Evolutionary conservation across 2,329 filamentous ascomycete species (phyloP).

Genomic region (Clarireedia monteithiana): DNA sequence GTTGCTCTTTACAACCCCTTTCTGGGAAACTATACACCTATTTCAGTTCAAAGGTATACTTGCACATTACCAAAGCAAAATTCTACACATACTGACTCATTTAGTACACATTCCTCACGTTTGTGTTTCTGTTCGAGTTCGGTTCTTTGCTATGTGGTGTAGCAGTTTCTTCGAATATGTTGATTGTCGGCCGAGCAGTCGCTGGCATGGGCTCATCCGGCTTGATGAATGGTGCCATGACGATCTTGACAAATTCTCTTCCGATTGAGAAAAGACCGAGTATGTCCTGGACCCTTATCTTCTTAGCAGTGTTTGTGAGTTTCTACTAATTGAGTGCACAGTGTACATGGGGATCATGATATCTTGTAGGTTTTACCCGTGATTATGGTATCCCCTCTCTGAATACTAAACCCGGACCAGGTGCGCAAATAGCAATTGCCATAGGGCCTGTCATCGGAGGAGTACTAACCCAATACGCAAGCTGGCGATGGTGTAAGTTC

Average conservation of each 20-base stretch:
- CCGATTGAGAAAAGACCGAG: neutral
- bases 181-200: constrained; percentile 47
- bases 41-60: neutral
- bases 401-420: neutral
- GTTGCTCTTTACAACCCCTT: constrained; percentile 6
- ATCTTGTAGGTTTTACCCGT: neutral
- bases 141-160: constrained; percentile 46
- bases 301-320: too few species aligned
- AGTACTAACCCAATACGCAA: constrained; percentile 11
- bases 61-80: too few species aligned
- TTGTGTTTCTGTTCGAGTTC: constrained; percentile 44
- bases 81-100: neutral
- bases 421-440: neutral
- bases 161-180: constrained; percentile 39
- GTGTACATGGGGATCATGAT: neutral
- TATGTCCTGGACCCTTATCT: neutral
- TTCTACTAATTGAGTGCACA: neutral
- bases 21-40: constrained; percentile 2
- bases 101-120: constrained; percentile 10
- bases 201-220: constrained; percentile 45
- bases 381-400: neutral
- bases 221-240: constrained; percentile 43
- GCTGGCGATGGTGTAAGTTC: constrained; percentile 7
- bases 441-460: constrained; percentile 10
- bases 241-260: constrained; percentile 28